A percentile compares a stretch with the other conserved stretches of the same genome.
phyloP scores from a whole-genome alignment of 257 asterid species.

The Petrea volubilis region DNA sequence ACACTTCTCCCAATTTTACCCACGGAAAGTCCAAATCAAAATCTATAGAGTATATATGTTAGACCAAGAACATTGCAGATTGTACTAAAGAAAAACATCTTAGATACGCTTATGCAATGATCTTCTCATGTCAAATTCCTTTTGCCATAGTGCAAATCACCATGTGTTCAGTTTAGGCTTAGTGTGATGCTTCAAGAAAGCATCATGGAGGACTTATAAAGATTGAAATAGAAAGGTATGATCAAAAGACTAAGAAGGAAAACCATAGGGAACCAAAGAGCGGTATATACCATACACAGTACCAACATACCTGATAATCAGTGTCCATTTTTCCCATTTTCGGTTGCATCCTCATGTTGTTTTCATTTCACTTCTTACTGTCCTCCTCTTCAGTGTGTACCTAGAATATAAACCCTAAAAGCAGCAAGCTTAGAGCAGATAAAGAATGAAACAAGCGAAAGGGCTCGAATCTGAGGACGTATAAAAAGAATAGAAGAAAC shows the following conservation, averaged over 20 bases:
- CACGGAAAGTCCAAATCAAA: conserved; percentile 26
- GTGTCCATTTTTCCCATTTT: conserved; percentile 99
- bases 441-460: not conserved
- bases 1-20: conserved; percentile 94
- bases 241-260: conserved; percentile 14
- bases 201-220: conserved; percentile 88
- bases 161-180: conserved; percentile 88
- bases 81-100: not conserved
- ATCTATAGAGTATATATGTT: not conserved
- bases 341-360: conserved; percentile 99
- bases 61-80: not conserved
- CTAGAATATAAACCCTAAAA: conserved; percentile 42
- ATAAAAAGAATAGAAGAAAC: no score
- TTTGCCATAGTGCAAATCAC: conserved; percentile 88
- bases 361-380: conserved; percentile 91
- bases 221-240: conserved; percentile 5
- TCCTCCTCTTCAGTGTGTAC: conserved; percentile 97
- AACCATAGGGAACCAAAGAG: not conserved
- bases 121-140: conserved; percentile 88
- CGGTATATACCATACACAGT: no score
- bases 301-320: conserved; percentile 77
- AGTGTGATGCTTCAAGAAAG: conserved; percentile 94
- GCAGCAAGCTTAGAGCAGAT: not conserved
- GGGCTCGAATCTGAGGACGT: no score
- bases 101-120: no score